A percentile compares a stretch with the other conserved stretches of the same genome.
Conservation (phyloP, 1,284 basidiomycete genomes). For the Ceratobasidium papillatum region DNA sequence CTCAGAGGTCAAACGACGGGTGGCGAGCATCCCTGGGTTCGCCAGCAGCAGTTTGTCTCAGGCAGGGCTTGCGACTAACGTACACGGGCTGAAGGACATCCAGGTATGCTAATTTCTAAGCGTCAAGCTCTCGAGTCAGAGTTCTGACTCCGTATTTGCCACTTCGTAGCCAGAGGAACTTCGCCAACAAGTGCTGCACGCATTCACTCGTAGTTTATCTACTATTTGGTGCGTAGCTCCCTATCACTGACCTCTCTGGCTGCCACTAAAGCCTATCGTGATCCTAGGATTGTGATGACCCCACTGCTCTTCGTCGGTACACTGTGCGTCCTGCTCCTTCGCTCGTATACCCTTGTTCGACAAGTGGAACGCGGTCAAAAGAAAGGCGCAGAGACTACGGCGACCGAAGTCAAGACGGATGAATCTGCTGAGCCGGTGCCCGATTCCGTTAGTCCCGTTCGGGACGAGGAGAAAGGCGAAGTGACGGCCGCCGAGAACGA, state of each 20-base stretch:
- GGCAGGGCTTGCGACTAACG: slow-evolving; percentile 23
- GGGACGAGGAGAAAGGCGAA: slow-evolving; percentile 19
- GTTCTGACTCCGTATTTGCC: neutral
- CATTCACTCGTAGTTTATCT: slow-evolving; percentile 50
- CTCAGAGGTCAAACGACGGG: slow-evolving; percentile 43
- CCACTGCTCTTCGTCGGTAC: slow-evolving; percentile 32
- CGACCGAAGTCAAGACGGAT: neutral
- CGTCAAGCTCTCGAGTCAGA: neutral
- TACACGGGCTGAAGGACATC: slow-evolving; percentile 44
- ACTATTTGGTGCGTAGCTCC: slow-evolving; percentile 48
- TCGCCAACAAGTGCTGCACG: slow-evolving; percentile 49
- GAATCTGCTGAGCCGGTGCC: slow-evolving; percentile 16
- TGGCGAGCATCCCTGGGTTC: slow-evolving; percentile 45
- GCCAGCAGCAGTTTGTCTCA: slow-evolving; percentile 13
- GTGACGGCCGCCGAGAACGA: neutral
- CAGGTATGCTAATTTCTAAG: slow-evolving; percentile 41
- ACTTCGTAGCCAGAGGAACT: slow-evolving; percentile 48
- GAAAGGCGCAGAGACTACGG: neutral
- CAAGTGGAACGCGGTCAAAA: slow-evolving; percentile 34
- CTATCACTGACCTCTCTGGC: neutral
- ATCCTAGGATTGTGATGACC: slow-evolving; percentile 37
- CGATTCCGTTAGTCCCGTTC: slow-evolving; percentile 5
- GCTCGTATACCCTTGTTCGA: slow-evolving; percentile 35
- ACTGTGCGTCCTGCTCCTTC: slow-evolving; percentile 12
- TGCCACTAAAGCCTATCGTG: neutral